These are phyloP conservation scores for Phialophora verrucosa DNA, from an alignment of 2,329 filamentous ascomycete species.

Conservation along the genomic window DNA sequence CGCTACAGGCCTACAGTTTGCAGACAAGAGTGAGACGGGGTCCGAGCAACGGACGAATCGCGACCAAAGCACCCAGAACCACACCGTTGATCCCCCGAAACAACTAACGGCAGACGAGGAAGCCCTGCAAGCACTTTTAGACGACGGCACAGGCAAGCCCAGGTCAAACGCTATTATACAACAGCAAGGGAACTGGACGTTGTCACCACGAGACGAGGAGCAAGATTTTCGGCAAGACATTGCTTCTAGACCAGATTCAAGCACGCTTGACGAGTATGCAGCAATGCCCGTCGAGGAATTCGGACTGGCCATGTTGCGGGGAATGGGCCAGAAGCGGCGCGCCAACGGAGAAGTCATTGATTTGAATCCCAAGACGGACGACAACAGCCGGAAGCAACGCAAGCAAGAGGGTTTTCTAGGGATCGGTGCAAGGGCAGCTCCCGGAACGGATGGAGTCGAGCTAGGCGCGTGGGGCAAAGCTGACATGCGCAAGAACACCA, in stretches of 20 bases:
- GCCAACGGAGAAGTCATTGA: conserved; percentile 57
- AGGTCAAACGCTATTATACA: conserved; percentile 61
- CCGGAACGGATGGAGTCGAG: conserved; percentile 61
- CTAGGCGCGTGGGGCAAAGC: conserved; percentile 79
- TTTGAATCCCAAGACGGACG: conserved; percentile 49
- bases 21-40: conserved; percentile 43
- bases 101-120: conserved; percentile 56
- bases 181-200: conserved; percentile 42
- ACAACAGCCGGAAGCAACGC: conserved; percentile 61
- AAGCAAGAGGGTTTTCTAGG: conserved; percentile 78
- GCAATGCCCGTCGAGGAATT: conserved; percentile 93
- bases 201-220: conserved; percentile 46
- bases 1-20: conserved; percentile 61
- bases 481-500: conserved; percentile 59
- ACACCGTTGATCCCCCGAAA: conserved; percentile 26
- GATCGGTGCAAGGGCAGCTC: conserved; percentile 77
- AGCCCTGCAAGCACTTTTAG: conserved; percentile 71
- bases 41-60: conserved; percentile 13
- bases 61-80: not conserved
- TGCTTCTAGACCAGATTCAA: conserved; percentile 72
- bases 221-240: conserved; percentile 75
- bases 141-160: conserved; percentile 55
- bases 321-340: conserved; percentile 90
- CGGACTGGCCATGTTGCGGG: conserved; percentile 83
- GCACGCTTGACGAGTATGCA: conserved; percentile 82